phyloP scores from a whole-genome alignment of 495 filamentous ascomycete species.

The Aspergillus olivimuriae region DNA sequence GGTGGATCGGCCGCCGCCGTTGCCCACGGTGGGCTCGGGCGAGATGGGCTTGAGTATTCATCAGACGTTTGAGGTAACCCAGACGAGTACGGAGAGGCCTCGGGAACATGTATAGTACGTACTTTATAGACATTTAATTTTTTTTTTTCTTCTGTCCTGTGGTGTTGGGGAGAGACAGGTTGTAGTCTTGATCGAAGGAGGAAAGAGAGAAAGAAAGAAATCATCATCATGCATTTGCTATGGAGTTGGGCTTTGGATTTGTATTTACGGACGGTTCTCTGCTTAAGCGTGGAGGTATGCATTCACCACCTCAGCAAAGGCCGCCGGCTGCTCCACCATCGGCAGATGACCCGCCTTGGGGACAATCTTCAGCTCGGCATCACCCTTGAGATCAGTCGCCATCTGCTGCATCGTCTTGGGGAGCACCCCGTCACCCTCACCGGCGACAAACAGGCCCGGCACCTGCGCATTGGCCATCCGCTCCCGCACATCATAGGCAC shows the following conservation, averaged over 20 bases:
- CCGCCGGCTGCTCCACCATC: conserved; percentile 69
- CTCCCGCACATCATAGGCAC: conserved; percentile 64
- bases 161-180: not conserved
- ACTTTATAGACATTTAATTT: not conserved
- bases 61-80: conserved; percentile 32
- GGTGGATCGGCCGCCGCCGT: conserved; percentile 7
- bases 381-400: conserved; percentile 46
- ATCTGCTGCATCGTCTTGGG: conserved; percentile 74
- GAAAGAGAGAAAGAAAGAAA: no score
- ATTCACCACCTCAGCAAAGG: conserved; percentile 56
- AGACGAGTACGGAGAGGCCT: conserved; percentile 14
- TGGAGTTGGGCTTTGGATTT: no score
- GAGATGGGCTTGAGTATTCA: conserved; percentile 29
- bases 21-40: not conserved
- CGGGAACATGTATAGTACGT: conserved; percentile 25
- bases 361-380: conserved; percentile 53
- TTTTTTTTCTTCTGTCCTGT: conserved; percentile 2
- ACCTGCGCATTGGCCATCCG: conserved; percentile 54
- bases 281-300: conserved; percentile 37
- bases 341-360: conserved; percentile 70
- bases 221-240: no score
- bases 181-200: not conserved
- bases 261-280: not conserved
- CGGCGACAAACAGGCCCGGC: conserved; percentile 60
- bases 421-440: conserved; percentile 66